Base-by-base conservation (phyloP, 305 asterid species). In the Plantago lanceolata region DNA sequence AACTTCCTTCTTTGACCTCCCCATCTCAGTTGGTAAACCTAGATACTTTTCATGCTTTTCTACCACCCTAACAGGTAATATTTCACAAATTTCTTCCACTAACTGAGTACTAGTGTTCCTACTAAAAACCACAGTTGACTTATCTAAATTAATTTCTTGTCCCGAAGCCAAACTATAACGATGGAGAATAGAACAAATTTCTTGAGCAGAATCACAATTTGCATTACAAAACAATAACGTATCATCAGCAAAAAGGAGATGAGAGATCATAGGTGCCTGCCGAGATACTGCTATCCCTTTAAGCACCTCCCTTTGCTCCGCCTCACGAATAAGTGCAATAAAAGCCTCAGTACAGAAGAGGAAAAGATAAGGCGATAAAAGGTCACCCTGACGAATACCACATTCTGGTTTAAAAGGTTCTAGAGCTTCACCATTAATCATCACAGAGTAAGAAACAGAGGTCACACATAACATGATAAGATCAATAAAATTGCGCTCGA, bases 281-380 rank as follows among this genome's bases (percentile, higher is more conserved):
- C 14, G 14, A 4, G 31, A 11, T 0, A 61, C 2, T 1, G 19
- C 20, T 6, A 47, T 24, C 8, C 66, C 57, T 15, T 9, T 1
- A 0, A 47, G 0, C 0, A 2, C 0, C 0, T 17, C 20, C 0
- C 9, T 1, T 0, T 11, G 0, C 5, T 49, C 57, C 0, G 24
- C 7, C 0, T 4, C 4, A 0, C 1, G 55, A 49, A 17, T 49
- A 17, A 0, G 21, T 6, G 0, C 0, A 62, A 2, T 17, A 0
- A 48, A 28, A 4, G 28, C 48, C 8, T 28, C 29, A 0, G 40
- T 5, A 26, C 57, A 28, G 0, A 29, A 29, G 0, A 62, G 3
- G 11, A 48, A 48, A 2, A 62, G 8, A 11, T 24, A 48, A 0
- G 48, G 57, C 0, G 47, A 61, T 2, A 61, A 6, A 9, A 47